Conservation (phyloP, 2,329 filamentous ascomycete species). For the Clonostachys byssicola region DNA sequence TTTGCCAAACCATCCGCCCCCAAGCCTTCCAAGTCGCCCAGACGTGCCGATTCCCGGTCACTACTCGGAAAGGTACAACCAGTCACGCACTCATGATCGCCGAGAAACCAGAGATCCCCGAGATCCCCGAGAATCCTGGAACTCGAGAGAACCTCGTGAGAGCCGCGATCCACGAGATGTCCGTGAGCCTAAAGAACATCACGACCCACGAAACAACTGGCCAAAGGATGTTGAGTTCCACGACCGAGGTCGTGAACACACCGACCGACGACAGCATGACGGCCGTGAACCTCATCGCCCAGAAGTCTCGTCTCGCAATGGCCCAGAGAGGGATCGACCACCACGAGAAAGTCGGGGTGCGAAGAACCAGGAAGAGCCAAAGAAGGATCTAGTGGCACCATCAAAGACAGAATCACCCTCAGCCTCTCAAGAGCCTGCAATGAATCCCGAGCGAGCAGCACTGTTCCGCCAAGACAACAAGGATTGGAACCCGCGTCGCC, state of each 20-base stretch:
- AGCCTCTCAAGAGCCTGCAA: constrained; percentile 33
- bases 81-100: constrained; percentile 31
- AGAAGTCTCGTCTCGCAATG: not conserved
- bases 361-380: constrained; percentile 17
- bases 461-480: constrained; percentile 33
- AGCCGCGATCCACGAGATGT: constrained; percentile 26
- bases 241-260: constrained; percentile 11
- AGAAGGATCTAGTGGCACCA: constrained; percentile 19
- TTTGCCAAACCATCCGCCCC: constrained; percentile 28
- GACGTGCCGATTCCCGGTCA: constrained; percentile 51
- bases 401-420: constrained; percentile 13
- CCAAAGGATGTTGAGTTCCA: constrained; percentile 32
- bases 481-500: constrained; percentile 15
- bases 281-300: constrained; percentile 3
- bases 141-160: constrained; percentile 18
- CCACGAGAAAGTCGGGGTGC: constrained; percentile 19
- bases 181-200: constrained; percentile 29
- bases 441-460: constrained; percentile 52
- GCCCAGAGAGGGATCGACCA: constrained; percentile 35
- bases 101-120: constrained; percentile 27
- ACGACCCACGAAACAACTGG: constrained; percentile 29
- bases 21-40: constrained; percentile 50
- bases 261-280: constrained; percentile 3
- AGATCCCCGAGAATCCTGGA: constrained; percentile 10
- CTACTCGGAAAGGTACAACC: constrained; percentile 39